Evolutionary conservation across 106 monocot genomes (phyloP), one percentile per base, ranked within the genome.

Genomic region (Hemerocallis citrina): DNA sequence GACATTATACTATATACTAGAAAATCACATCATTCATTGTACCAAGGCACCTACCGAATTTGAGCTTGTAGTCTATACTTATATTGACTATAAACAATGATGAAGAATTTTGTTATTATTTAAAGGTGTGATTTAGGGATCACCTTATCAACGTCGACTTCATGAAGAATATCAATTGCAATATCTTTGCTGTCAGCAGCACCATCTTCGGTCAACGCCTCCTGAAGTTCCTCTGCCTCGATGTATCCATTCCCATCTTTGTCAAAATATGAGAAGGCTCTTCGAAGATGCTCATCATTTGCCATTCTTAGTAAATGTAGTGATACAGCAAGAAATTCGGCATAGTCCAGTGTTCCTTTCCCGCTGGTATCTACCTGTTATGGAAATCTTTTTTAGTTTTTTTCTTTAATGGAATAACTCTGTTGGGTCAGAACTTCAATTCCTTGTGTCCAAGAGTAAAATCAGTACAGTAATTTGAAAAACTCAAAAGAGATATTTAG

Each of bases 71-170:
- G n/a, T n/a, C n/a, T n/a, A n/a, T n/a, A n/a, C n/a, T n/a, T n/a
- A n/a, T n/a, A n/a, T n/a, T n/a, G n/a, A n/a, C n/a, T n/a, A 9
- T 10, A 32, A 32, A 34, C 16, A 34, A 20, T 0, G 5, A 35
- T 10, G 4, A 25, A 50, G 13, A 41, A 8, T 41, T 22, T 48
- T 48, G 22, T 48, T 11, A 48, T 31, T 33, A 1, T 17, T n/a
- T 0, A 7, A n/a, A 56, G 34, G 1, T 25, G 7, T 20, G 19
- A 0, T 6, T 11, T 8, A 36, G 30, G 11, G 7, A 6, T 40
- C 23, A 96, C 96, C 89, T 96, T 96, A 65, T 91, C 91, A 1
- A 81, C 82, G 64, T 96, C 96, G 13, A 96, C 87, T 86, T 96
- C 96, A 61, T 79, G 87, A 27, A 96, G 72, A 57, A 96, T 87